These are phyloP conservation scores for Oryza punctata DNA, from an alignment of 176 grass and related monocot genomes.

Conservation along the genomic window DNA sequence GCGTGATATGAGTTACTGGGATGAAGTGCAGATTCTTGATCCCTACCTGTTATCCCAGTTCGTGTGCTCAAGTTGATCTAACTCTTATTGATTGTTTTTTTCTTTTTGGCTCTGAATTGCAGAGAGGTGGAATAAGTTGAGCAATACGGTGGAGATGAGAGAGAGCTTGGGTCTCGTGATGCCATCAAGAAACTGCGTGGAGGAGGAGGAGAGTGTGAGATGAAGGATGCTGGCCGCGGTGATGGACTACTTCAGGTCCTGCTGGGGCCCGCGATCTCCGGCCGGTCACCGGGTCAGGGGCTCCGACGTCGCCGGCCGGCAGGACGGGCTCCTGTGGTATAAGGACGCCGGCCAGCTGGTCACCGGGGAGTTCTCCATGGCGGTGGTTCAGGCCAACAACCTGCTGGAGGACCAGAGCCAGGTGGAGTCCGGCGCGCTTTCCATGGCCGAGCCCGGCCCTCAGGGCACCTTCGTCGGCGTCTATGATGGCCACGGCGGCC, in stretches of 20 bases:
- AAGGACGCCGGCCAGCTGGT: conserved; percentile 69
- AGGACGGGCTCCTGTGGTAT: conserved; percentile 88
- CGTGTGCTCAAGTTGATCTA: not conserved
- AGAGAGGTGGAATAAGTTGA: not conserved
- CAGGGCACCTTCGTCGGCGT: conserved; percentile 78
- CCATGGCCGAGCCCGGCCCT: conserved; percentile 48
- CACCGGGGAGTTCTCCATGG: conserved; percentile 89
- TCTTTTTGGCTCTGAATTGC: not conserved
- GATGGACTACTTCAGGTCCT: conserved; percentile 77
- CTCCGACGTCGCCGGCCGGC: conserved; percentile 53
- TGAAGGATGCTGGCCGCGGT: conserved; percentile 62
- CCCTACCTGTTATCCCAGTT: conserved; percentile 19
- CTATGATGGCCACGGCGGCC: conserved; percentile 87
- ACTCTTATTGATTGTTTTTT: conserved; percentile 20
- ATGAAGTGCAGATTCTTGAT: conserved; percentile 31
- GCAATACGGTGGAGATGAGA: conserved; percentile 6
- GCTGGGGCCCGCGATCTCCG: conserved; percentile 59
- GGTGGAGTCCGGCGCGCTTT: conserved; percentile 74
- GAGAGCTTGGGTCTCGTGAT: conserved; percentile 26
- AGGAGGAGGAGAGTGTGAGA: conserved; percentile 51
- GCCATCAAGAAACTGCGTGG: conserved; percentile 42
- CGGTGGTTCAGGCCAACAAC: conserved; percentile 89
- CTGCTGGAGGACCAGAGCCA: conserved; percentile 88
- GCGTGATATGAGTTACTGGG: not conserved
- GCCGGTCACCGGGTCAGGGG: conserved; percentile 39